Conservation (phyloP, 1,139 yeast genomes). For the Lodderomyces metapsilosis region DNA sequence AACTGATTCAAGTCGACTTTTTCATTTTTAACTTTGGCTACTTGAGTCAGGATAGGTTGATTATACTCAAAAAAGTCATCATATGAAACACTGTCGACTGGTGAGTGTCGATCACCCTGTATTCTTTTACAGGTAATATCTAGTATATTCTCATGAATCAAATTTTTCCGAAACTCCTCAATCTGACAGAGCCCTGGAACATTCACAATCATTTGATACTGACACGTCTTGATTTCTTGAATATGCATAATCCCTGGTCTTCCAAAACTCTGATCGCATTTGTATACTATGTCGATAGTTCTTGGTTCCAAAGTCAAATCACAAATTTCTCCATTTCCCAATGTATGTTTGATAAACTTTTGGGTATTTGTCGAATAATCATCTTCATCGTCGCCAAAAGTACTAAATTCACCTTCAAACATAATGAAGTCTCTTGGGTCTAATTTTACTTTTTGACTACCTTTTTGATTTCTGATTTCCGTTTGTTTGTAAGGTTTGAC, state of each 20-base stretch:
- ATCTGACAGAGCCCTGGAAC: constrained; percentile 60
- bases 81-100: constrained; percentile 8
- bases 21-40: not conserved
- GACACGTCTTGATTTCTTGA: constrained; percentile 70
- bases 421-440: constrained; percentile 20
- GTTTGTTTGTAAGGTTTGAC: constrained; percentile 12
- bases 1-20: constrained; percentile 30
- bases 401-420: constrained; percentile 20
- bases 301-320: constrained; percentile 69
- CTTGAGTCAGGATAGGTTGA: constrained; percentile 6
- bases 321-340: constrained; percentile 66
- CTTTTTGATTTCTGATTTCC: constrained; percentile 25
- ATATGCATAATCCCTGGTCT: constrained; percentile 43
- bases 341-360: constrained; percentile 50
- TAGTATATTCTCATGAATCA: constrained; percentile 31
- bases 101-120: constrained; percentile 17
- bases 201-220: constrained; percentile 59
- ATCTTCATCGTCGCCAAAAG: constrained; percentile 10
- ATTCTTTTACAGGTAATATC: constrained; percentile 45
- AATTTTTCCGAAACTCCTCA: constrained; percentile 46
- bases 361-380: constrained; percentile 12
- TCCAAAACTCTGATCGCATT: constrained; percentile 51
- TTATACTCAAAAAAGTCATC: constrained; percentile 14
- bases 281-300: constrained; percentile 60
- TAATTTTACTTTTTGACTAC: constrained; percentile 13